Percentiles rank a stretch among this genome's conserved stretches.
phyloP scores from a whole-genome alignment of 495 filamentous ascomycete species.

The Elasticomyces elasticus region DNA sequence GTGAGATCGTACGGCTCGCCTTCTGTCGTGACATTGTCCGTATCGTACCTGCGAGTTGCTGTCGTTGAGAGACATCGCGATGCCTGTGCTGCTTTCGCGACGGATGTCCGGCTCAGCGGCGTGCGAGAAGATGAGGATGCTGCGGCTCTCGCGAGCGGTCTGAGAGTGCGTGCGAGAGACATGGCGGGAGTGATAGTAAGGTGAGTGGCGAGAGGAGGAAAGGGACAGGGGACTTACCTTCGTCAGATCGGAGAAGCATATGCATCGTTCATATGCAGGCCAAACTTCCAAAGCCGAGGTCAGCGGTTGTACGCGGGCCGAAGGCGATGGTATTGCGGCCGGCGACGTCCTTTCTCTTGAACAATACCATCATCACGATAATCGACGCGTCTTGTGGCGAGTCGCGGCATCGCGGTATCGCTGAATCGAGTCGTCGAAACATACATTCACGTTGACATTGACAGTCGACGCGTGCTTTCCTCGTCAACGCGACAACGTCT shows the following conservation, averaged over 20 bases:
- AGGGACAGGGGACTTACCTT: background rate
- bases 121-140: constrained; percentile 37
- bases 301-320: no score
- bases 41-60: constrained; percentile 41
- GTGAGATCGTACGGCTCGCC: constrained; percentile 48
- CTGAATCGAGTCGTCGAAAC: no score
- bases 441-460: no score
- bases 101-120: constrained; percentile 32
- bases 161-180: constrained; percentile 58
- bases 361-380: no score
- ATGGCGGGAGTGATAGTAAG: constrained; percentile 34
- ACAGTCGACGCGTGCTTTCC: no score
- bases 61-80: constrained; percentile 66
- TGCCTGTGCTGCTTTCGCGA: constrained; percentile 17
- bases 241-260: background rate
- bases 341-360: no score
- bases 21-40: constrained; percentile 18
- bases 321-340: no score
- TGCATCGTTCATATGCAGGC: no score
- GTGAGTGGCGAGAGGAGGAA: background rate
- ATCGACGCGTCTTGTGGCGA: no score
- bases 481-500: no score
- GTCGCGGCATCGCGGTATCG: no score
- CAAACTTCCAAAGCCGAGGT: no score
- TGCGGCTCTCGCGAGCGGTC: constrained; percentile 55